phyloP scores from a whole-genome alignment of 768 basidiomycete species.

The Pleurotus citrinopileatus region DNA sequence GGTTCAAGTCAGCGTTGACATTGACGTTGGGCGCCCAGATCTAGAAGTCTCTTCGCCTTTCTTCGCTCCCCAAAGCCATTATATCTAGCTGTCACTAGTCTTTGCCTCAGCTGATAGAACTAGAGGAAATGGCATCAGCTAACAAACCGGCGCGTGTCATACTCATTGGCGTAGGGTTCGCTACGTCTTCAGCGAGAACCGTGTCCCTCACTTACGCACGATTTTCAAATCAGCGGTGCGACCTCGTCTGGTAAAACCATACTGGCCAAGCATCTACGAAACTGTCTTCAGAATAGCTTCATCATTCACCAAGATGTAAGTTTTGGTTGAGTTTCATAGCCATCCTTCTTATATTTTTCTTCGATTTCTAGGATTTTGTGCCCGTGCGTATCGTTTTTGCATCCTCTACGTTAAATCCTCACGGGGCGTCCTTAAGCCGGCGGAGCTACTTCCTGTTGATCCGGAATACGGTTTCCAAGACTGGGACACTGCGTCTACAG shows the following conservation, averaged over 20 bases:
- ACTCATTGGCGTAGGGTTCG: neutral
- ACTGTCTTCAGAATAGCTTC: neutral
- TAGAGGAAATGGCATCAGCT: neutral
- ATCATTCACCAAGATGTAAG: slow-evolving; percentile 1
- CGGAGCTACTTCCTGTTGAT: neutral
- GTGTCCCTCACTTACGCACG: neutral
- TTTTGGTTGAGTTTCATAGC: neutral
- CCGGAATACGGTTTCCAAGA: slow-evolving; percentile 1
- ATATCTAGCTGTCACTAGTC: too few species aligned
- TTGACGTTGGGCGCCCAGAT: too few species aligned
- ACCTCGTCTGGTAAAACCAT: slow-evolving; percentile 1
- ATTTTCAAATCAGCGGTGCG: neutral
- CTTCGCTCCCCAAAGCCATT: too few species aligned
- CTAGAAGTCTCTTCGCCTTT: too few species aligned
- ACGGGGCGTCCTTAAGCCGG: neutral
- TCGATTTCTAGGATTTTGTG: neutral
- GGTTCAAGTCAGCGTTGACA: too few species aligned
- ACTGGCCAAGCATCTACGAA: slow-evolving; percentile 2
- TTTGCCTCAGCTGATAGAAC: too few species aligned
- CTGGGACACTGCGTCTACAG: neutral
- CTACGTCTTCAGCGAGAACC: too few species aligned
- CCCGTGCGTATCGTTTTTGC: neutral
- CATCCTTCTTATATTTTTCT: neutral
- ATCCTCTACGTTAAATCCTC: neutral
- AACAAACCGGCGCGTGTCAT: neutral